Evolutionary conservation across 768 basidiomycete genomes (phyloP).

Genomic region (Phanerodontia chrysosporium): DNA sequence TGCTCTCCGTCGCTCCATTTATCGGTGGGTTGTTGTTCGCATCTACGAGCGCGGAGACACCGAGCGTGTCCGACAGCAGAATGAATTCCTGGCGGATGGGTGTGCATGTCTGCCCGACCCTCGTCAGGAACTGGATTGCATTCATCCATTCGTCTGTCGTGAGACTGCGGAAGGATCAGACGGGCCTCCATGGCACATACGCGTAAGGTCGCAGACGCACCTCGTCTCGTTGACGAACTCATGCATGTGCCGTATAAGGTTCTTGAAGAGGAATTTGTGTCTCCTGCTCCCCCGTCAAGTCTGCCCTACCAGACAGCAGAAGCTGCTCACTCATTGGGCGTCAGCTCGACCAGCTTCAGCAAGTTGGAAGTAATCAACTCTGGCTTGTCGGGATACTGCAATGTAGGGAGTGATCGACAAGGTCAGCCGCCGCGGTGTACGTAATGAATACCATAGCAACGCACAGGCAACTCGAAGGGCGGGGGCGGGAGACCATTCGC

Average conservation of each 20-base stretch:
- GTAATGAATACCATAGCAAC: conserved; percentile 11
- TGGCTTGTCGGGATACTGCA: conserved; percentile 43
- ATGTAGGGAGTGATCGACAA: neutral
- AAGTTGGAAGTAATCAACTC: conserved; percentile 49
- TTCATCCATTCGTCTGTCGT: conserved; percentile 87
- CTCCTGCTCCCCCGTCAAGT: conserved; percentile 30
- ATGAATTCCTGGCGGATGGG: conserved; percentile 69
- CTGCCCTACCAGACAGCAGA: neutral
- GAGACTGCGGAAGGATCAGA: conserved; percentile 33
- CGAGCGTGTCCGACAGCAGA: conserved; percentile 78
- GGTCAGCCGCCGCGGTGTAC: neutral
- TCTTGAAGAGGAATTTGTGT: conserved; percentile 42
- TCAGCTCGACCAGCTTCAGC: conserved; percentile 33
- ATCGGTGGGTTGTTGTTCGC: conserved; percentile 64
- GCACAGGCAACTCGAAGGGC: conserved; percentile 36
- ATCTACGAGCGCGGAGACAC: conserved; percentile 76
- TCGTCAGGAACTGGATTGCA: conserved; percentile 74
- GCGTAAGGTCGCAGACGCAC: conserved; percentile 31
- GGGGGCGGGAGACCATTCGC: conserved; percentile 40
- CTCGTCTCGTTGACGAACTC: conserved; percentile 70
- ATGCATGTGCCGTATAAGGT: conserved; percentile 66
- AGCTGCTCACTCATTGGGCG: conserved; percentile 35
- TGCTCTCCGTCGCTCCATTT: conserved; percentile 63
- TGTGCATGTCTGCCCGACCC: conserved; percentile 68
- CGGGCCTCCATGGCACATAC: neutral